Base-by-base conservation (phyloP, 2,329 filamentous ascomycete species). In the Pezicula carpinea region DNA sequence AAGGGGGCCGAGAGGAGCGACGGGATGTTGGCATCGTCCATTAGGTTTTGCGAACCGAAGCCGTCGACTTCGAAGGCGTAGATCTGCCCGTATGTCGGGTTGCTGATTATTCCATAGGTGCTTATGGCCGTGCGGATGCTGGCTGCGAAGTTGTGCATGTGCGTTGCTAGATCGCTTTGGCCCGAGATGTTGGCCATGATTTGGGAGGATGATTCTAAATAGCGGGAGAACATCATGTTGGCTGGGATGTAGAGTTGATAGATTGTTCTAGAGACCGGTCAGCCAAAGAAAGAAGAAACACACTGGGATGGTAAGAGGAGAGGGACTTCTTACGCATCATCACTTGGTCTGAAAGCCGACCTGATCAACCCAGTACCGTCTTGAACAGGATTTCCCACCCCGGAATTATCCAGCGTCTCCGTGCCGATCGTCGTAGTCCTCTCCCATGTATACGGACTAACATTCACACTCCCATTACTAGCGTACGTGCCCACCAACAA, bases 161-260 rank as follows among this genome's bases (percentile, higher is more conserved):
- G 64, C 3, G 65, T 61, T 0, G 79, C 75, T 1, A 86, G 69
- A 34, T 70, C 78, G 69, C 53, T 65, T 48, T 60, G 73, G 59
- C 57, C 74, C 64, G 69, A 64, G 31, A 82, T 64, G 42, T 67
- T 65, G 29, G 64, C 66, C 70, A 80, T 77, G 56, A 83, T 80
- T 5, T 69, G 62, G 14, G 72, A 69, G 0, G 76, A 68, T 0
- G 72, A 69, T 10, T 69, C 67, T 3, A 90, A 73, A 56, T 82
- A 86, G 18, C 76, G 69, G 26, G 82, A 74, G 54, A 89, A 83
- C 84, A 89, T 87, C 84, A 89, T 89, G 64, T 96, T 97, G 26
- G 87, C 83, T 0, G 92, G 92, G 57, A 96, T 87, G 58, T 95
- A 83, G 65, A 90, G 92, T 62, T 92, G 89, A 51, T 89, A 83